A percentile compares a stretch with the other conserved stretches of the same genome.
These are phyloP conservation scores for Pichia terricola DNA, from an alignment of 1,139 yeast species.

Conservation along the genomic window DNA sequence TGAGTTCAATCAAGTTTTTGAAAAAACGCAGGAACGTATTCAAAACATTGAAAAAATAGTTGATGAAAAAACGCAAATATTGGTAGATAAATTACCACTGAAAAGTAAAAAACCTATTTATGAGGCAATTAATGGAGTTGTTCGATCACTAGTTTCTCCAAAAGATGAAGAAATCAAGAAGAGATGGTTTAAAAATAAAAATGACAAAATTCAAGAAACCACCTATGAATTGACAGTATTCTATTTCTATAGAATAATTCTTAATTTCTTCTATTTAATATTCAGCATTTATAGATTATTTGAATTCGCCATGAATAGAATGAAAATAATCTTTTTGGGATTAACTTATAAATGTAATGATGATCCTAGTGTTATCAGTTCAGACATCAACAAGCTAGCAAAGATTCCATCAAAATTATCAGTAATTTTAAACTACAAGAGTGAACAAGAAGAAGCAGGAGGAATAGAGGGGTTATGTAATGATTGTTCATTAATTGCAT, in stretches of 20 bases:
- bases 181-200: slow-evolving; percentile 9
- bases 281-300: slow-evolving; percentile 47
- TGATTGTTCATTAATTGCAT: slow-evolving; percentile 66
- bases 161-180: slow-evolving; percentile 9
- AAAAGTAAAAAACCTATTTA: slow-evolving; percentile 13
- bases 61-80: neutral
- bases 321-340: slow-evolving; percentile 48
- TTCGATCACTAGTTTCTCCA: slow-evolving; percentile 18
- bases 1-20: slow-evolving; percentile 8
- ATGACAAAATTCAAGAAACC: neutral
- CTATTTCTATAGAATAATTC: slow-evolving; percentile 33
- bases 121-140: slow-evolving; percentile 13
- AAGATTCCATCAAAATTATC: slow-evolving; percentile 77
- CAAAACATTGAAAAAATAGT: slow-evolving; percentile 2
- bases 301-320: slow-evolving; percentile 44
- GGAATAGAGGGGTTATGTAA: slow-evolving; percentile 76
- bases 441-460: slow-evolving; percentile 78
- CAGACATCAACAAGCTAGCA: slow-evolving; percentile 61
- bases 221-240: slow-evolving; percentile 12
- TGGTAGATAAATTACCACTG: slow-evolving; percentile 8
- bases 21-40: slow-evolving; percentile 13
- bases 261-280: slow-evolving; percentile 44
- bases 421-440: slow-evolving; percentile 58
- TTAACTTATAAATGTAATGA: slow-evolving; percentile 71
- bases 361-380: slow-evolving; percentile 79